Percentiles rank a stretch among this genome's conserved stretches.
phyloP scores from a whole-genome alignment of 2,329 filamentous ascomycete genomes.

The Xylaria sp. region DNA sequence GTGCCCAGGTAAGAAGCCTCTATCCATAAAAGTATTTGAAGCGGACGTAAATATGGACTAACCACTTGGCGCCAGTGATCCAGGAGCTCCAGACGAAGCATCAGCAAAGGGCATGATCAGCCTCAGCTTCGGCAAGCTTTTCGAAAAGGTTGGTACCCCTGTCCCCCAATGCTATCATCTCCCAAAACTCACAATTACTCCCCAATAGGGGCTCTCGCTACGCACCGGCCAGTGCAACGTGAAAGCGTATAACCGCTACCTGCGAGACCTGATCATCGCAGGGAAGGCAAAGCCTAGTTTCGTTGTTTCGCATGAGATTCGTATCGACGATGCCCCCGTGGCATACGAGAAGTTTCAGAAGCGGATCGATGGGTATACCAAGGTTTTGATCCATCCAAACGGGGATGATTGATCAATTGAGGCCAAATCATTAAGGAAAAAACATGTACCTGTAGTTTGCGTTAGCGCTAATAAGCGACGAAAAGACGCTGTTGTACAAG shows the following conservation, averaged over 20 bases:
- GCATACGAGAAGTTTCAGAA: conserved; percentile 32
- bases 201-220: conserved; percentile 15
- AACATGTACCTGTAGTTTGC: too few species aligned
- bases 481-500: too few species aligned
- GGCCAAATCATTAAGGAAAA: too few species aligned
- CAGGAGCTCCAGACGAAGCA: conserved; percentile 20
- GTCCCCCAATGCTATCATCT: not conserved
- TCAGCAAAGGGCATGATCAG: conserved; percentile 22
- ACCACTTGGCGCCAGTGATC: conserved; percentile 14
- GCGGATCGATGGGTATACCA: conserved; percentile 24
- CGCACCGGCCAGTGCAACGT: conserved; percentile 28
- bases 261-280: conserved; percentile 28
- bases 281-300: conserved; percentile 29
- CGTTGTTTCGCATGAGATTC: conserved; percentile 28
- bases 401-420: not conserved
- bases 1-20: conserved; percentile 16
- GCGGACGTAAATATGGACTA: not conserved
- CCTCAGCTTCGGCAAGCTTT: conserved; percentile 26
- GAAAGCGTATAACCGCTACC: conserved; percentile 29
- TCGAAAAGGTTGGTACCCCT: conserved; percentile 20
- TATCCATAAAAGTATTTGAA: not conserved
- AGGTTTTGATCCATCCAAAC: conserved; percentile 30
- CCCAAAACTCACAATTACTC: not conserved
- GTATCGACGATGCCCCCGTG: conserved; percentile 18
- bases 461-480: too few species aligned